Base-by-base conservation (phyloP, 352 stramenopile genomes). In the Globisporangium sylvaticum region DNA sequence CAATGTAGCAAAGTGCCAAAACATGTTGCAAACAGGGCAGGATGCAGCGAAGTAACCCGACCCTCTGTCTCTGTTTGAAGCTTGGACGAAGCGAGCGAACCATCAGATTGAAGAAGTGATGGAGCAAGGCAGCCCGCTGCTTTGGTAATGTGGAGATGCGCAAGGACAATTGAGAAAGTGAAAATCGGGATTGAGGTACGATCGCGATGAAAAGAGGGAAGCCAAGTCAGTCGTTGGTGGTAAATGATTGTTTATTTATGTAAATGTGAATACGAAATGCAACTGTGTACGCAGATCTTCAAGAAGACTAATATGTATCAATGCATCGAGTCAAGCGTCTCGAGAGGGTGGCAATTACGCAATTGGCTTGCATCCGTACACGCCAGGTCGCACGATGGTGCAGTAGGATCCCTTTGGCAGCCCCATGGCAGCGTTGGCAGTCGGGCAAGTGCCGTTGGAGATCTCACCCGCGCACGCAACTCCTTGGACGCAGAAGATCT, bases 1-100 rank as follows among this genome's bases (percentile, higher is more conserved):
- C 29, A 79, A 70, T 32, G 78, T 68, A 24, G 69, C 60, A 8
- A 72, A 68, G 58, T 77, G 67, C 42, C 50, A 69, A 22, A 70
- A 73, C 58, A n/a, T 82, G 14, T 34, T 84, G 18, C 56, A 78
- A 6, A 18, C 31, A 48, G 25, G 27, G 27, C 8, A 63, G 44
- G 46, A 37, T 52, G 55, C 42, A 44, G 25, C 42, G 44, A 27
- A 39, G 25, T 48, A 57, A 42, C 24, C 25, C 18, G 42, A 22
- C 18, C 18, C 42, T 9, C 18, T 15, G 10, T 22, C 3, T 22
- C 0, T 9, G 42, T 50, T 9, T 22, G 42, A 50, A 24, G 15
- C 0, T n/a, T 48, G 14, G 15, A 10, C 12, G 18, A 3, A 22
- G 12, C 9, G 18, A 50, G 42, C 42, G 4, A 50, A 18, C 42